Conservation (phyloP, 192 early-diverging fungal species). For the Cladochytrium replicatum region DNA sequence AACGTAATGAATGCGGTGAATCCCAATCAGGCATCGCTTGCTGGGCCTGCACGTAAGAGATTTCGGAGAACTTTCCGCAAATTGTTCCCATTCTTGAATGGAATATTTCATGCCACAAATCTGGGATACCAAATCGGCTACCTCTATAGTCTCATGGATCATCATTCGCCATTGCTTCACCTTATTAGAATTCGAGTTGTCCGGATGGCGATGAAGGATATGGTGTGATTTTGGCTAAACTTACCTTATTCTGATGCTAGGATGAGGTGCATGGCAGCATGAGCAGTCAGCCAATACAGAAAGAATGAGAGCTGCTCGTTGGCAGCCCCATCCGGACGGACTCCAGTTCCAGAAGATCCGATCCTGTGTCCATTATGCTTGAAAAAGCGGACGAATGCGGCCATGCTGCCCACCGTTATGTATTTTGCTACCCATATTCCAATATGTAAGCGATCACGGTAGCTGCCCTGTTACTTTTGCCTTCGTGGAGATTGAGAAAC, state of each 20-base stretch:
- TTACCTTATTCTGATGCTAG: background rate
- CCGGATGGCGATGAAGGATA: constrained; percentile 72
- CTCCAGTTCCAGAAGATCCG: constrained; percentile 57
- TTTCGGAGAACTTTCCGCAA: constrained; percentile 7
- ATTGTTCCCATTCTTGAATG: constrained; percentile 57
- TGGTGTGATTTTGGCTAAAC: constrained; percentile 42
- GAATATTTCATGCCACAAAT: constrained; percentile 53
- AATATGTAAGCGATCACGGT: constrained; percentile 57
- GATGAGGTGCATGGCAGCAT: background rate
- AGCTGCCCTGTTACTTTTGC: constrained; percentile 73
- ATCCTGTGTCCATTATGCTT: constrained; percentile 72
- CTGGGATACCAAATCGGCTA: constrained; percentile 68
- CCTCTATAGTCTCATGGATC: constrained; percentile 73
- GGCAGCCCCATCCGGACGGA: constrained; percentile 65
- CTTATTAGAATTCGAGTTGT: constrained; percentile 66
- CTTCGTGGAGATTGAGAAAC: constrained; percentile 33
- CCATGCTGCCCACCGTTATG: constrained; percentile 77
- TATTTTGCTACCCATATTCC: constrained; percentile 83
- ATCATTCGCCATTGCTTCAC: constrained; percentile 75
- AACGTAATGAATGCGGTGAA: no score
- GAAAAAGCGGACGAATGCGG: constrained; percentile 66
- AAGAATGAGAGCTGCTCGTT: background rate
- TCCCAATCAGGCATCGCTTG: constrained; percentile 47
- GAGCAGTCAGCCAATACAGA: background rate
- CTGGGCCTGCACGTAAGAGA: constrained; percentile 9